Evolutionary conservation across 2,329 filamentous ascomycete genomes (phyloP).

Genomic region (Pseudonectria foliicola): DNA sequence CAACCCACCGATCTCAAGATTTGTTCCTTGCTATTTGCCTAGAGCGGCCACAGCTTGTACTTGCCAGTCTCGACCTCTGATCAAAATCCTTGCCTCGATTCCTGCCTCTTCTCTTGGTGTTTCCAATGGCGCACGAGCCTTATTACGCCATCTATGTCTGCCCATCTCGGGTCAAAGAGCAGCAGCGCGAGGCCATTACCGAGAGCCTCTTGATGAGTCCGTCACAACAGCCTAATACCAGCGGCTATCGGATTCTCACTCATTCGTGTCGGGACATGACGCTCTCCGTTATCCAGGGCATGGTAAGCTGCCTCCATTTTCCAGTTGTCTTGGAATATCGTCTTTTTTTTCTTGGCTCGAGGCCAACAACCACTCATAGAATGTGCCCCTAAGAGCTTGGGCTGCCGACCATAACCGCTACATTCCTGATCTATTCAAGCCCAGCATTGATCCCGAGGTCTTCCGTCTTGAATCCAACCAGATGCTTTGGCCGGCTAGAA

Average conservation of each 20-base stretch:
- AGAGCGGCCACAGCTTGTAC: too few species aligned
- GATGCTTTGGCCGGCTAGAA: constrained; percentile 7
- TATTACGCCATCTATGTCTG: constrained; percentile 7
- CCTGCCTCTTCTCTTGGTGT: too few species aligned
- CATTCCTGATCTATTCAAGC: constrained; percentile 10
- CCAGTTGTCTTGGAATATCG: neutral
- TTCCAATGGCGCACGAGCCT: constrained; percentile 7
- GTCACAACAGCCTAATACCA: constrained; percentile 5
- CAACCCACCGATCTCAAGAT: too few species aligned
- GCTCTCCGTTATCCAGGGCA: constrained; percentile 7
- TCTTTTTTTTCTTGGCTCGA: too few species aligned
- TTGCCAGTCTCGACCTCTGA: too few species aligned
- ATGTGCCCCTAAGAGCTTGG: constrained; percentile 3
- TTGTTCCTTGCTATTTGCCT: too few species aligned
- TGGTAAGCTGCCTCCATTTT: constrained; percentile 4
- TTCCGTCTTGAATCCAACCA: constrained; percentile 12
- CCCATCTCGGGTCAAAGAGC: constrained; percentile 4
- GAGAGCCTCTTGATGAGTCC: constrained; percentile 11
- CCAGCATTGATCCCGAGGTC: constrained; percentile 9
- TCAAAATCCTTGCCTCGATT: too few species aligned
- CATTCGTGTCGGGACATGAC: constrained; percentile 7
- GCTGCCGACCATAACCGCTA: constrained; percentile 2
- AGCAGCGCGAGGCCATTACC: constrained; percentile 9
- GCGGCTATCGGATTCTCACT: constrained; percentile 8
- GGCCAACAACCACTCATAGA: too few species aligned